Evolutionary conservation across 805 yeast species (phyloP).

Genomic region (Brettanomyces nanus): DNA sequence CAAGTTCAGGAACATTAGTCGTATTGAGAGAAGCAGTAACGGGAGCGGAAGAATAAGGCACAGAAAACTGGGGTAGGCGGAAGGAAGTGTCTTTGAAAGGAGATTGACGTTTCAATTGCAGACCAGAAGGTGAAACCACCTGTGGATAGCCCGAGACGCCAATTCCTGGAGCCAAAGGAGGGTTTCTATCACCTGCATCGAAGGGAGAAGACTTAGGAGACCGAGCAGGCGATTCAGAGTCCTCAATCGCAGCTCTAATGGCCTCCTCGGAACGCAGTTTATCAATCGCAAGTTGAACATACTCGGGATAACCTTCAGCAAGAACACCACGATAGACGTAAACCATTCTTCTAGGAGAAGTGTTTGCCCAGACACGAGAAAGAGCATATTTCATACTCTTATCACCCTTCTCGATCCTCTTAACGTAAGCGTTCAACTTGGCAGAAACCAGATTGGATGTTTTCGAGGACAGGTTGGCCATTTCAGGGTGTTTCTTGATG

Average conservation of each 20-base stretch:
- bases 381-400: slow-evolving; percentile 62
- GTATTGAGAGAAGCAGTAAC: slow-evolving; percentile 55
- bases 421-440: slow-evolving; percentile 76
- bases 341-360: slow-evolving; percentile 83
- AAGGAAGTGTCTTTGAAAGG: slow-evolving; percentile 25
- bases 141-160: background rate
- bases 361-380: slow-evolving; percentile 87
- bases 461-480: slow-evolving; percentile 73
- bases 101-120: slow-evolving; percentile 7
- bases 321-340: slow-evolving; percentile 75
- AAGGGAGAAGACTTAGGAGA: slow-evolving; percentile 1
- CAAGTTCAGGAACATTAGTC: slow-evolving; percentile 1
- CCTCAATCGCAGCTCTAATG: slow-evolving; percentile 10
- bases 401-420: slow-evolving; percentile 76
- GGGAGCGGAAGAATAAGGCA: slow-evolving; percentile 71
- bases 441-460: slow-evolving; percentile 78
- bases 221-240: slow-evolving; percentile 1
- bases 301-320: slow-evolving; percentile 66
- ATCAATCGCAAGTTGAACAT: slow-evolving; percentile 59
- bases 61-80: slow-evolving; percentile 32
- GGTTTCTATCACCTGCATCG: slow-evolving; percentile 1
- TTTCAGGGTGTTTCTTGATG: slow-evolving; percentile 69
- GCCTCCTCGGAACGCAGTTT: slow-evolving; percentile 30
- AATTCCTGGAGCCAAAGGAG: slow-evolving; percentile 1
- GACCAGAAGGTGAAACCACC: background rate